Percentiles rank a stretch among this genome's conserved stretches.
phyloP scores from a whole-genome alignment of 2,329 filamentous ascomycete species.

The Chaetomium globosum region DNA sequence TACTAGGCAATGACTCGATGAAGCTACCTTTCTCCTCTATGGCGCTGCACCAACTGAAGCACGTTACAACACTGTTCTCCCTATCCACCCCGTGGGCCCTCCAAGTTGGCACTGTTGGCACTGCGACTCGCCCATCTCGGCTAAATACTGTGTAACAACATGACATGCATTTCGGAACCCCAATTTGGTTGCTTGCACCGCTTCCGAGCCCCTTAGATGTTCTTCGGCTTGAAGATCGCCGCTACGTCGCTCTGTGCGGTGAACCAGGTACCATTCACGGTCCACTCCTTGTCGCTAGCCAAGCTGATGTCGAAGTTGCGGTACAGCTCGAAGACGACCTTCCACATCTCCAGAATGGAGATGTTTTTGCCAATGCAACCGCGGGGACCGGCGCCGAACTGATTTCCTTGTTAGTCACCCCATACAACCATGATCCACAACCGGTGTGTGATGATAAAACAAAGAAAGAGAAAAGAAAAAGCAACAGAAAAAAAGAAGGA shows the following conservation, averaged over 20 bases:
- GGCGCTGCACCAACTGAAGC: neutral
- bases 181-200: neutral
- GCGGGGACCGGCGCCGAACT: neutral
- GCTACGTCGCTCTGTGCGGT: neutral
- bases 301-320: neutral
- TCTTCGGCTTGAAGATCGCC: conserved; percentile 1
- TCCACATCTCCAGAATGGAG: neutral
- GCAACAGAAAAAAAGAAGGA: too few relatives aligned
- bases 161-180: neutral
- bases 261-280: neutral
- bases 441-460: neutral
- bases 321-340: neutral
- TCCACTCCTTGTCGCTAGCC: neutral
- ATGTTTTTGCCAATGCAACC: neutral
- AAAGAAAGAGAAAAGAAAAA: too few relatives aligned
- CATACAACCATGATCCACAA: neutral
- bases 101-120: neutral
- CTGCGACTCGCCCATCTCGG: neutral
- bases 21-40: neutral
- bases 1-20: neutral
- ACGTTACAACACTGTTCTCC: neutral
- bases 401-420: neutral
- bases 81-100: neutral
- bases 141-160: neutral
- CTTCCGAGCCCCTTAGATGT: neutral